Base-by-base conservation (phyloP, 805 yeast species). In the Barnettozyma sucrosica region DNA sequence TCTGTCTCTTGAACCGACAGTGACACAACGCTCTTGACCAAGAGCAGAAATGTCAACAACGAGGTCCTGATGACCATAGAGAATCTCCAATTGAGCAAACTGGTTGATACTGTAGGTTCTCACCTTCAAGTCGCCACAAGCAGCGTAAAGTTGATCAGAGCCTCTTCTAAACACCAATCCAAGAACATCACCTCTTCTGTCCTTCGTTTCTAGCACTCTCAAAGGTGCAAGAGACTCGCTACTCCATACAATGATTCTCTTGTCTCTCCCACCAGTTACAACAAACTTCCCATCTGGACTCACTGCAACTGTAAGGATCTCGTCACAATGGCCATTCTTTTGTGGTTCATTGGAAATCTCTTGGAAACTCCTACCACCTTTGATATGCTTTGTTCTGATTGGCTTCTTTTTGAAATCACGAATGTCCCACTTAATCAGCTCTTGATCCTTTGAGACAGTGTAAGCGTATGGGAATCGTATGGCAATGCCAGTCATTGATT, bases 1-100 rank as follows among this genome's bases (percentile, higher is more conserved):
- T 59, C 95, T 82, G 67, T 93, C 99, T 57, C 98, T 80, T 3
- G 95, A 76, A 16, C 99, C 99, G 28, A 92, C 98, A 23, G 96
- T 88, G 16, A 93, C 90, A 71, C 99, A 93, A 49, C 97, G 80
- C 62, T 93, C 98, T 65, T 82, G 81, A 9, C 79, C 78, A 51
- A 93, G 70, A 0, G 97, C 89, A 20, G 89, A 70, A 46, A 93
- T 83, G 60, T 83, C 97, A 38, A 78, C 76, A 40, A 92, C 90
- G 46, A 79, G 71, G 62, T 93, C 99, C 69, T 93, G 98, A 67
- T 93, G 99, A 3, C 99, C 99, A 63, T 88, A 93, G 41, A 93
- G 70, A 5, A 87, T 83, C 69, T 93, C 99, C 60, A 92, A 74
- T 66, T 89, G 95, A 4, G 96, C 83, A 61, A 84, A 76, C 66